Evolutionary conservation across 2,329 filamentous ascomycete genomes (phyloP), one percentile per base, ranked within the genome.

Genomic region (Aspergillus transmontanensis): DNA sequence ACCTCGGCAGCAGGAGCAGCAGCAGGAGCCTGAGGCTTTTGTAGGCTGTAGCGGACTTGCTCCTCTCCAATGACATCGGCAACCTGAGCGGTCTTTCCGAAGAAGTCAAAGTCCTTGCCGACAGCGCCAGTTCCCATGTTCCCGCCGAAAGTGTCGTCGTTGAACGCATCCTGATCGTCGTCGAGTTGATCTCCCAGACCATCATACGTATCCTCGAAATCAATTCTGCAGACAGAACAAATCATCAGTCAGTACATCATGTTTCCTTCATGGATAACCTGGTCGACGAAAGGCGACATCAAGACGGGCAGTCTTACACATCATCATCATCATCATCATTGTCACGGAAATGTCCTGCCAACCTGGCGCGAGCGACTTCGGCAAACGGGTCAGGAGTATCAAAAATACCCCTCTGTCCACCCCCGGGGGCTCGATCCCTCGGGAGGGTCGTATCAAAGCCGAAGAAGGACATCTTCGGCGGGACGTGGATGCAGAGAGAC

Each of bases 201-300:
- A 78, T 99, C 95, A 76, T 98, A 98, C 43, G 94, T 98, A 75
- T 99, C 93, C 72, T 99, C 95, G 71, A 98, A 99, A 72, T 98
- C 91, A 72, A 91, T 86, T 60, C 88, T 90, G 70, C 5, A 46
- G 23, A 56, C 21, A 14, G 59, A 63, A 16, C 5, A 53, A 34
- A 21, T 11, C 21, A 39, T 45, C 12, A 30, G 28, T 39, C 21
- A 30, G 51, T 62, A 58, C 60, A 56, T 41, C 43, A 21, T 23
- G 34, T 36, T 16, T 23, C n/a, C 12, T 46, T 5, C 45, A 19
- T 12, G 34, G 51, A 28, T 55, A n/a, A 58, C 39, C 26, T 14
- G 51, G 34, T 57, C 23, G 36, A 56, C 54, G 12, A 6, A 26
- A 23, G 21, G 39, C 16, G 26, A 34, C 11, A 39, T 23, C 28